A percentile compares a stretch with the other conserved stretches of the same genome.
phyloP scores from a whole-genome alignment of 2,329 filamentous ascomycete genomes.

The Calonectria ilicicola region DNA sequence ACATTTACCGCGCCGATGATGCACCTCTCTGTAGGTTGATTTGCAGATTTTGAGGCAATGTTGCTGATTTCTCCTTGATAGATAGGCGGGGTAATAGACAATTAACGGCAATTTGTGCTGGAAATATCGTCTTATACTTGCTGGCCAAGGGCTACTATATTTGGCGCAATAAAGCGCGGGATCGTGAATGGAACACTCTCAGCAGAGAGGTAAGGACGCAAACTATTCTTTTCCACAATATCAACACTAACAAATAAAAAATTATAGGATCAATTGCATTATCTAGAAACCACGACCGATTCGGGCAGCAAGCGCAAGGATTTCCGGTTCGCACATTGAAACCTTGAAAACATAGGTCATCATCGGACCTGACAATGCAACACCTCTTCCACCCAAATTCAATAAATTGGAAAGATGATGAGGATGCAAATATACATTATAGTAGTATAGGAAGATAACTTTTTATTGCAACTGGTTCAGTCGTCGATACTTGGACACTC shows the following conservation, averaged over 20 bases:
- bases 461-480: no score
- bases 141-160: conserved; percentile 29
- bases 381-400: no score
- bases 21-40: conserved; percentile 16
- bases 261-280: conserved; percentile 6
- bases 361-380: no score
- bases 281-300: conserved; percentile 27
- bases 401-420: no score
- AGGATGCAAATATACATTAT: no score
- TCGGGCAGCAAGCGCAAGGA: conserved; percentile 30
- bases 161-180: conserved; percentile 26
- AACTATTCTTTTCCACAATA: background rate
- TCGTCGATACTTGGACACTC: no score
- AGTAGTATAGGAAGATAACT: no score
- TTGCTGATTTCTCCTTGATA: background rate
- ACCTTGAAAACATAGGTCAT: no score
- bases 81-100: conserved; percentile 22
- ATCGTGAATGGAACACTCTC: conserved; percentile 24
- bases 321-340: conserved; percentile 35
- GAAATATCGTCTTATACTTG: conserved; percentile 24
- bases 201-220: conserved; percentile 15
- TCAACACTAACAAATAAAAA: background rate
- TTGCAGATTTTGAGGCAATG: background rate
- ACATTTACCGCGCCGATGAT: conserved; percentile 44
- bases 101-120: conserved; percentile 18